Conservation (phyloP, 257 asterid species). For the Leonotis leonurus region DNA sequence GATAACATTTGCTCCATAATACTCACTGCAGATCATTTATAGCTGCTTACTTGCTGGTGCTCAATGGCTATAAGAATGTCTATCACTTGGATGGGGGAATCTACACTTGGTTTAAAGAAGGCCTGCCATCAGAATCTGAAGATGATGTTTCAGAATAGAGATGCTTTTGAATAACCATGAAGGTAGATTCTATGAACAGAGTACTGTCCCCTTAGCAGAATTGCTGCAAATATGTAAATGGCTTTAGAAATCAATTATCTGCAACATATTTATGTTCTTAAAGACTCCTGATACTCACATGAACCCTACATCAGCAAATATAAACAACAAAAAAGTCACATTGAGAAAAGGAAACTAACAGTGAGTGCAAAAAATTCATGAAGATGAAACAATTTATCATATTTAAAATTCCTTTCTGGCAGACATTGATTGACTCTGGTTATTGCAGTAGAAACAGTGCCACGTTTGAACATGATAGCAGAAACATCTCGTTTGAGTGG, state of each 20-base stretch:
- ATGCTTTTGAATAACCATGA: not conserved
- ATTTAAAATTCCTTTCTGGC: not conserved
- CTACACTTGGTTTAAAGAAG: constrained; percentile 69
- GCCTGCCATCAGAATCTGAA: constrained; percentile 61
- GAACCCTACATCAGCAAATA: not conserved
- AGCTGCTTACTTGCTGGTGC: constrained; percentile 92
- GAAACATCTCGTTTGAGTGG: not conserved
- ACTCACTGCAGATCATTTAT: constrained; percentile 72
- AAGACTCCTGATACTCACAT: not conserved
- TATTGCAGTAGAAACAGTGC: not conserved
- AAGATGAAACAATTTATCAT: not conserved
- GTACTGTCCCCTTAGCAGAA: not conserved
- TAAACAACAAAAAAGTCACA: constrained; percentile 1
- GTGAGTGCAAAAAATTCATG: not conserved
- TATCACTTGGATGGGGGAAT: constrained; percentile 88
- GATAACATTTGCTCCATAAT: constrained; percentile 1
- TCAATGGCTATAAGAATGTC: constrained; percentile 74
- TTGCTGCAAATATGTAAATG: constrained; percentile 1
- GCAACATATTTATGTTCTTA: not conserved
- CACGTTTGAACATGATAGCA: constrained; percentile 5
- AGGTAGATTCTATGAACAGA: not conserved
- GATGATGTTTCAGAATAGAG: constrained; percentile 32
- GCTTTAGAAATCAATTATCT: constrained; percentile 14
- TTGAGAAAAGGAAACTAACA: not conserved
- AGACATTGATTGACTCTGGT: not conserved